phyloP scores from a whole-genome alignment of 176 grass and related monocot species.

The Cenchrus fungigraminus region DNA sequence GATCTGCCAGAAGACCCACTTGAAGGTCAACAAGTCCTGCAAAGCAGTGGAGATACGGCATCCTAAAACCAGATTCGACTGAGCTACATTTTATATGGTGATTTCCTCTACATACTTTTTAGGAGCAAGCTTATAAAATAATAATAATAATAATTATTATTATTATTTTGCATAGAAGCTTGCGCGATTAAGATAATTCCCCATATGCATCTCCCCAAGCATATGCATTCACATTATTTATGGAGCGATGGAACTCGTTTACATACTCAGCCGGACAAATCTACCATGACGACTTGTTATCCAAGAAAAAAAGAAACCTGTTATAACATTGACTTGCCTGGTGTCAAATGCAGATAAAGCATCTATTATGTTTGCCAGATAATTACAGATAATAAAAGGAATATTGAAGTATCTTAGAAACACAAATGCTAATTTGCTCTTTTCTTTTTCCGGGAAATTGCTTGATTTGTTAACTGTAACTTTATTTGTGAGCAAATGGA shows the following conservation, averaged over 20 bases:
- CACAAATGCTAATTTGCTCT: not conserved
- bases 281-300: not conserved
- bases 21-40: not conserved
- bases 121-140: not conserved
- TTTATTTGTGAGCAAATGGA: not conserved
- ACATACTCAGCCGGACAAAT: not conserved
- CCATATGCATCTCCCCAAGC: not conserved
- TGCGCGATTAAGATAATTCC: not conserved
- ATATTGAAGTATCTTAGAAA: not conserved
- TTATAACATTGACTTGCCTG: not conserved
- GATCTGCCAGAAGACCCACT: constrained; percentile 7
- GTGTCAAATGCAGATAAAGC: not conserved
- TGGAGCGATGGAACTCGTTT: not conserved
- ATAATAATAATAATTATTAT: too few species aligned
- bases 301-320: not conserved
- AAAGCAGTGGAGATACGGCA: not conserved
- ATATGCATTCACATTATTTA: not conserved
- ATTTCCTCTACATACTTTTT: constrained; percentile 27
- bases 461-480: not conserved
- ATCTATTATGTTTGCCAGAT: not conserved
- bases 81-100: constrained; percentile 12
- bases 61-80: not conserved
- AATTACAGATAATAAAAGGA: too few species aligned
- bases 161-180: too few species aligned
- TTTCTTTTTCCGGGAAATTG: not conserved